phyloP scores from a whole-genome alignment of 306 rosid species.

The Senna siamea region DNA sequence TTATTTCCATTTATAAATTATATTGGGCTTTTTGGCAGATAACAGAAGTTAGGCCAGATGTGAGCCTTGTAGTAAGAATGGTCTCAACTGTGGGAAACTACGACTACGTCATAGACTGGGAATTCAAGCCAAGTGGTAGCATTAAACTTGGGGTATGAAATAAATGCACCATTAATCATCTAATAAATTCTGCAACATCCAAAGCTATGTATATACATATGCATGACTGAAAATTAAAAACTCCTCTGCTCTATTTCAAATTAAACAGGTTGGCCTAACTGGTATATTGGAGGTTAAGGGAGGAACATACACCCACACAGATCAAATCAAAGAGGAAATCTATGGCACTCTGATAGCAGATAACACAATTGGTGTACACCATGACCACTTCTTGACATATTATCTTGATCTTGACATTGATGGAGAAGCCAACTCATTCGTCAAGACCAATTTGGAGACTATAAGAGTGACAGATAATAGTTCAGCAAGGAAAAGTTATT shows the following conservation, averaged over 20 bases:
- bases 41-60: neutral
- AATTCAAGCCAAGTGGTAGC: neutral
- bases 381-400: conserved; percentile 1
- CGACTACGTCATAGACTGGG: neutral
- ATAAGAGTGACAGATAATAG: neutral
- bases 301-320: neutral
- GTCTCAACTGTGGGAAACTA: neutral
- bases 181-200: too few species aligned
- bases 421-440: conserved; percentile 14
- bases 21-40: neutral
- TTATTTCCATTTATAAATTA: too few species aligned
- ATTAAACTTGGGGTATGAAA: neutral
- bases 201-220: too few species aligned
- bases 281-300: neutral
- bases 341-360: neutral
- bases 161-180: neutral
- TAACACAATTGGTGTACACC: neutral
- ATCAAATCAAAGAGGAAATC: neutral
- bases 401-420: conserved; percentile 8
- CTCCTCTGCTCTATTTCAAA: neutral
- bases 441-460: neutral
- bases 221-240: too few species aligned
- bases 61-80: neutral
- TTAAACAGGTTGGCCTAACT: neutral
- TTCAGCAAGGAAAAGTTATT: neutral